Percentiles rank a stretch among this genome's conserved stretches.
phyloP scores from a whole-genome alignment of 306 rosid genomes.

The Dryas alaskensis region DNA sequence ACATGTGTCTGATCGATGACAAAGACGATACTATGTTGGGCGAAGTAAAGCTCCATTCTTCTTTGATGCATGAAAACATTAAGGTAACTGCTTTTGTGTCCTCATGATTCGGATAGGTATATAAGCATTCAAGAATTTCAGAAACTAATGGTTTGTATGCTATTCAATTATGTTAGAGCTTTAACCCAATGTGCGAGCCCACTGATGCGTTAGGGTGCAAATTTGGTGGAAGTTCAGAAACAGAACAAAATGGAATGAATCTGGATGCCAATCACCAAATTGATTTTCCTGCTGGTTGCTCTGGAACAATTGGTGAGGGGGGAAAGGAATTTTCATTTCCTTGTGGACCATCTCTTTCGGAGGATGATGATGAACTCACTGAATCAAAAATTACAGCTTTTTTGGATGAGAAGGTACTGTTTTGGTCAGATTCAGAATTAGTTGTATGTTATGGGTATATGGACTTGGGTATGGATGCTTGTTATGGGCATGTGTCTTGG shows the following conservation, averaged over 20 bases:
- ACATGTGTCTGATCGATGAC: conserved; percentile 82
- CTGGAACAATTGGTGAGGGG: conserved; percentile 41
- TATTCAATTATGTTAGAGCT: conserved; percentile 51
- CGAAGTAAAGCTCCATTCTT: conserved; percentile 43
- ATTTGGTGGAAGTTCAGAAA: conserved; percentile 51
- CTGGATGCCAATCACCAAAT: conserved; percentile 31
- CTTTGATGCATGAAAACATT: conserved; percentile 45
- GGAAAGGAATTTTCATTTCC: conserved; percentile 67
- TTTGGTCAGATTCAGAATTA: conserved; percentile 16
- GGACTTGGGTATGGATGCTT: not conserved
- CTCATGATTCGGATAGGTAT: conserved; percentile 17
- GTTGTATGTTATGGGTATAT: not conserved
- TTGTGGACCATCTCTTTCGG: conserved; percentile 63
- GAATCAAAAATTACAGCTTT: conserved; percentile 88
- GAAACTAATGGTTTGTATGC: conserved; percentile 19
- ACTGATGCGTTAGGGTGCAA: conserved; percentile 74
- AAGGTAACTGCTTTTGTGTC: conserved; percentile 49
- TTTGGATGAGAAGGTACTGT: conserved; percentile 88
- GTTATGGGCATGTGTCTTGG: not conserved
- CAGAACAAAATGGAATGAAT: conserved; percentile 40
- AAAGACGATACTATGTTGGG: conserved; percentile 45
- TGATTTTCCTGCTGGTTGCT: conserved; percentile 38
- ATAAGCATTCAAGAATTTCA: conserved; percentile 13
- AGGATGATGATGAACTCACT: conserved; percentile 91
- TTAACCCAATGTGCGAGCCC: conserved; percentile 90